phyloP scores from a whole-genome alignment of 179 eudicot genomes.

The Gypsophila paniculata region DNA sequence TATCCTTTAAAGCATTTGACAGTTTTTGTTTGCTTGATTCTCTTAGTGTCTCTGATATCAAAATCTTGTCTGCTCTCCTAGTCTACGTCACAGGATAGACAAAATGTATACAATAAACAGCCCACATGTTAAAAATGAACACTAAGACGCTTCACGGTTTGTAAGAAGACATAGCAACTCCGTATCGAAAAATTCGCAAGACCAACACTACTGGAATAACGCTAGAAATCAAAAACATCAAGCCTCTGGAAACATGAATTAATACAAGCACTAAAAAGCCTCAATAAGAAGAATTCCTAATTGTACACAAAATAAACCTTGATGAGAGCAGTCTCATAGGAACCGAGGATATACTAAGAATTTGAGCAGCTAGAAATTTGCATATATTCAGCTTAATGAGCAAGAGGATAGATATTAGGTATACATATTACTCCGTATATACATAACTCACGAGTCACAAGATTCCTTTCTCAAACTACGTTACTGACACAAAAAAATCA shows the following conservation, averaged over 20 bases:
- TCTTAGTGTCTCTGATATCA: conserved; percentile 55
- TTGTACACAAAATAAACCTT: not conserved
- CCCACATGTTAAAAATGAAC: not conserved
- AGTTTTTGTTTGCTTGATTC: conserved; percentile 69
- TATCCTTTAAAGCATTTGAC: conserved; percentile 53
- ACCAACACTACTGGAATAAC: no score
- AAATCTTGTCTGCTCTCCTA: conserved; percentile 51
- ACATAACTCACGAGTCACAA: not conserved
- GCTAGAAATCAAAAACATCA: no score
- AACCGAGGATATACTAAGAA: not conserved
- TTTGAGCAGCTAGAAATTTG: not conserved
- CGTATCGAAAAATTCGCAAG: no score
- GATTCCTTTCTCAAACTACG: not conserved
- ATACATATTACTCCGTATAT: no score
- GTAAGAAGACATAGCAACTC: conserved; percentile 6
- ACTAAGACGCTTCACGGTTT: not conserved
- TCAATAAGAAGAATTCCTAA: conserved; percentile 3
- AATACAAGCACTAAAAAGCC: not conserved
- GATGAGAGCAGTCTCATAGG: not conserved
- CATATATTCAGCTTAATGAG: not conserved
- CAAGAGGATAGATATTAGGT: not conserved
- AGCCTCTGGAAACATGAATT: not conserved
- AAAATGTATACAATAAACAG: conserved; percentile 18
- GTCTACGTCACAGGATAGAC: conserved; percentile 32
- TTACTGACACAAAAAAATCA: no score